These are phyloP conservation scores for Ilyonectria mors-panacis DNA, from an alignment of 2,329 filamentous ascomycete genomes.

Conservation along the genomic window DNA sequence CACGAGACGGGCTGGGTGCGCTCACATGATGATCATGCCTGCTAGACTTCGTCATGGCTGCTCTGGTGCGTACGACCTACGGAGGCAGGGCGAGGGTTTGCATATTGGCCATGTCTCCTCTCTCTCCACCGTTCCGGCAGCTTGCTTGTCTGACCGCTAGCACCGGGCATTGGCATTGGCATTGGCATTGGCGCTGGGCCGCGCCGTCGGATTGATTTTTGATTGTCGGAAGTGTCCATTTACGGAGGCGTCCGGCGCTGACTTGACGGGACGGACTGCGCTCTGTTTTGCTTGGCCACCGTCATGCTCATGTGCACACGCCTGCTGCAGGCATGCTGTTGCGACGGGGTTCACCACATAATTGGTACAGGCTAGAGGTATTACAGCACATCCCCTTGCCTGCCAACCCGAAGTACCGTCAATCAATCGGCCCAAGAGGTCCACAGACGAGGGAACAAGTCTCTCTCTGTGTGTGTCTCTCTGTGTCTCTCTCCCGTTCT, in stretches of 20 bases:
- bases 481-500: background rate
- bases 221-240: background rate
- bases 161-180: background rate
- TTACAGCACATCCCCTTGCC: no score
- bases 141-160: background rate
- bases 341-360: slow-evolving; percentile 9
- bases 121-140: no score
- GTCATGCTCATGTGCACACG: slow-evolving; percentile 21
- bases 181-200: background rate
- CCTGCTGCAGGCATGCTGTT: slow-evolving; percentile 1
- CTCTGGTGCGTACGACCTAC: background rate
- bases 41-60: slow-evolving; percentile 36
- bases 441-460: no score
- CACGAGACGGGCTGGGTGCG: slow-evolving; percentile 18
- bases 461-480: no score
- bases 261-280: background rate
- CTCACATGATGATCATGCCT: slow-evolving; percentile 47
- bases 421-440: no score
- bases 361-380: no score
- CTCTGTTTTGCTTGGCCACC: slow-evolving; percentile 1
- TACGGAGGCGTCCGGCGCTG: slow-evolving; percentile 1
- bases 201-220: background rate
- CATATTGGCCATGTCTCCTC: background rate
- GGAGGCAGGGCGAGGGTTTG: background rate
- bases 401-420: no score